Base-by-base conservation (phyloP, 805 yeast genomes). In the Lachancea meyersii region DNA sequence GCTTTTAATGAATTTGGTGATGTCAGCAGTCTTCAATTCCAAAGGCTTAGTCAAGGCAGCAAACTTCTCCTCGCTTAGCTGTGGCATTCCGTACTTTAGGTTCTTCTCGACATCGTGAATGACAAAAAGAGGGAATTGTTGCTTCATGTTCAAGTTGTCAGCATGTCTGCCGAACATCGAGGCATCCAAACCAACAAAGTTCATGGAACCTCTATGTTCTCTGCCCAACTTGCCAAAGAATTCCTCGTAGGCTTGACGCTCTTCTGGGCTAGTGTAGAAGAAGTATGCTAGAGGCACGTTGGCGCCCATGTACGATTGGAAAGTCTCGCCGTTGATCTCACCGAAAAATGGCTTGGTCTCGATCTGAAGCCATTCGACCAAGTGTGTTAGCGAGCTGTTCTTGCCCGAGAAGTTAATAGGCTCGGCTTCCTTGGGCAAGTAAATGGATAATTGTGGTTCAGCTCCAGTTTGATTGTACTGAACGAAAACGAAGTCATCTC, bases 181-280 rank as follows among this genome's bases (percentile, higher is more conserved):
- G 45, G 95, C 95, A 58, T 91, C 89, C 55, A 93, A 72, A 67
- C 91, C 94, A 52, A 85, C 96, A 65, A 93, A 81, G 71, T 84
- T 86, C 53, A 88, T 65, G 60, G 77, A 74, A 49, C 95, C 96
- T 71, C 86, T 79, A 68, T 75, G 72, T 61, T 76, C 68, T 69
- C 82, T 80, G 57, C 91, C 94, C 57, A 84, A 68, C 43, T 78
- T 74, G 47, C 61, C 67, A 56, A 89, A 73, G 41, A 69, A 60
- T 34, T 71, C 70, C 37, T 68, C 68, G 51, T 77, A 75, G 28
- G 70, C 73, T 30, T 67, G 76, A 62, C 82, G 79, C 69, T 86
- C 81, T 50, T 79, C 85, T 38, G 74, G 75, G 38, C 73, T 67
- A 53, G 75, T 77, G 71, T 85, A 87, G 72, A 93, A 93, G 64